Evolutionary conservation across 2,329 filamentous ascomycete species (phyloP).

Genomic region (Tricladium varicosporioides): DNA sequence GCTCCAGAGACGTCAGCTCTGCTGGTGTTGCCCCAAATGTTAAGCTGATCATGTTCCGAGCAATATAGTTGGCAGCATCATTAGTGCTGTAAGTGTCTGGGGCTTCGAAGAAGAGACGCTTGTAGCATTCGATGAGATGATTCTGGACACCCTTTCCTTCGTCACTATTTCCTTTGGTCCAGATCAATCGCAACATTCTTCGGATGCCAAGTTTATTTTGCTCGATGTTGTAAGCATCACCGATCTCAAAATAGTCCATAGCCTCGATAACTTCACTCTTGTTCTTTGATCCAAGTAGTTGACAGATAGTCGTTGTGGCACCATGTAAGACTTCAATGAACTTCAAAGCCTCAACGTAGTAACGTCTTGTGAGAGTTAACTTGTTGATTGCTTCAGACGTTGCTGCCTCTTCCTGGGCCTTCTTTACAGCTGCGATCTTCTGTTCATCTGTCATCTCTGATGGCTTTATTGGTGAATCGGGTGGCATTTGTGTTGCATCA

Average conservation of each 20-base stretch:
- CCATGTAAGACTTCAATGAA: slow-evolving; percentile 92
- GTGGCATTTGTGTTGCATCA: slow-evolving; percentile 78
- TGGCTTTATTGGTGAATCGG: slow-evolving; percentile 62
- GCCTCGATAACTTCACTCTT: slow-evolving; percentile 99
- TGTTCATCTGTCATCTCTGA: slow-evolving; percentile 72
- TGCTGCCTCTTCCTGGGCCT: slow-evolving; percentile 81
- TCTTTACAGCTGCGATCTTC: slow-evolving; percentile 69
- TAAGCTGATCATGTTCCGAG: slow-evolving; percentile 97
- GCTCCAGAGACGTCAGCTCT: slow-evolving; percentile 91
- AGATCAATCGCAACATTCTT: slow-evolving; percentile 94
- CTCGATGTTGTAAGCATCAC: slow-evolving; percentile 94
- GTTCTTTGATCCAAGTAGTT: slow-evolving; percentile 89
- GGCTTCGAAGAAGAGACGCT: slow-evolving; percentile 91
- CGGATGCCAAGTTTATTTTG: slow-evolving; percentile 90
- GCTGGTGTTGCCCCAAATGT: slow-evolving; percentile 95
- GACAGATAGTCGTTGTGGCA: slow-evolving; percentile 76
- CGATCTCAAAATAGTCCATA: slow-evolving; percentile 96
- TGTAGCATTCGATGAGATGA: slow-evolving; percentile 96
- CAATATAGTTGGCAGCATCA: slow-evolving; percentile 92
- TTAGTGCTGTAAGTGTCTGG: slow-evolving; percentile 85
- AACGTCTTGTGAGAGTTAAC: slow-evolving; percentile 81
- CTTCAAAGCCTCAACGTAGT: slow-evolving; percentile 88
- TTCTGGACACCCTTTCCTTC: slow-evolving; percentile 98
- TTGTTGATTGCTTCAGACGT: slow-evolving; percentile 87
- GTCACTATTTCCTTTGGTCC: slow-evolving; percentile 99